Evolutionary conservation across 495 filamentous ascomycete genomes (phyloP).

Genomic region (Penicillium cataractarum): DNA sequence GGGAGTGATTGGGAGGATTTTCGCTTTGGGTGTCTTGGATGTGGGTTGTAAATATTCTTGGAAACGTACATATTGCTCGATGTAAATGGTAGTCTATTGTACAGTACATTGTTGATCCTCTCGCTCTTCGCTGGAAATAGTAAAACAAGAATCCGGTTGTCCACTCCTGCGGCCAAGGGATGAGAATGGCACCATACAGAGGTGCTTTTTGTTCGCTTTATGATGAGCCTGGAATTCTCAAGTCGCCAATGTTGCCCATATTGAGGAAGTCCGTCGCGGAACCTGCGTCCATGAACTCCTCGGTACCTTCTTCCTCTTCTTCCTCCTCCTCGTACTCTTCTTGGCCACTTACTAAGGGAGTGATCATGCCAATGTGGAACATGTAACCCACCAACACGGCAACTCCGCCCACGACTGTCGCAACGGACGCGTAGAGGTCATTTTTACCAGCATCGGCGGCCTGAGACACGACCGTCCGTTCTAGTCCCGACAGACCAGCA

Average conservation of each 20-base stretch:
- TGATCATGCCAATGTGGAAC: constrained; percentile 39
- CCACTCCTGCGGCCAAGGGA: neutral
- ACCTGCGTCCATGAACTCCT: constrained; percentile 13
- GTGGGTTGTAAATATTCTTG: constrained; percentile 3
- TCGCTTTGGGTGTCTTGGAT: too few species aligned
- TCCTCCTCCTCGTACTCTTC: constrained; percentile 27
- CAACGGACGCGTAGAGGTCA: constrained; percentile 46
- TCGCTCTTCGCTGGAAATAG: constrained; percentile 13
- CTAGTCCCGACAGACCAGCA: constrained; percentile 28
- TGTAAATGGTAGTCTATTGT: constrained; percentile 9
- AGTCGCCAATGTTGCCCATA: constrained; percentile 7
- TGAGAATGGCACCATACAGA: neutral
- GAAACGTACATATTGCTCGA: neutral
- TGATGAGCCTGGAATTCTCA: constrained; percentile 2
- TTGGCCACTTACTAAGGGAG: constrained; percentile 7
- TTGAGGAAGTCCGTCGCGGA: constrained; percentile 26
- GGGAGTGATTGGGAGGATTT: too few species aligned
- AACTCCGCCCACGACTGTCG: constrained; percentile 37
- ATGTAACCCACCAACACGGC: constrained; percentile 48
- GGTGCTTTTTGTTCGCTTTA: constrained; percentile 2
- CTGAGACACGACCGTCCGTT: constrained; percentile 31
- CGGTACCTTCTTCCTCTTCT: neutral
- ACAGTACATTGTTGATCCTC: constrained; percentile 17
- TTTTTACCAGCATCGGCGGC: constrained; percentile 35
- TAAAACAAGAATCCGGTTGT: constrained; percentile 10